phyloP scores from a whole-genome alignment of 345 rosid genomes.

The Psidium guajava region DNA sequence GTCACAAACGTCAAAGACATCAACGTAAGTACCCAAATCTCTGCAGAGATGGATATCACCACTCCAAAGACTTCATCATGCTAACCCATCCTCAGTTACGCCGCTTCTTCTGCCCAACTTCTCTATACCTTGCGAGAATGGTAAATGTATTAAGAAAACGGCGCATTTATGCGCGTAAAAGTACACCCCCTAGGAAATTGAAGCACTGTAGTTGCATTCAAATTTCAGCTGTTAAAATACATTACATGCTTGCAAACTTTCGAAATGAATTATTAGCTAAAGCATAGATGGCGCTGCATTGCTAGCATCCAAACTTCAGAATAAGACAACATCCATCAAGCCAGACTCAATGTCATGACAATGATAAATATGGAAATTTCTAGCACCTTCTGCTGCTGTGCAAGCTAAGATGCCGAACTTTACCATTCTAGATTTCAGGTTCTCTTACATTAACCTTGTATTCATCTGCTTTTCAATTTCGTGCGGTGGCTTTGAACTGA shows the following conservation, averaged over 20 bases:
- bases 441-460: neutral
- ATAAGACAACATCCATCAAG: neutral
- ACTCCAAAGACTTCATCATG: neutral
- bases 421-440: neutral
- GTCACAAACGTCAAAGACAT: neutral
- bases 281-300: neutral
- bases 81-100: conserved; percentile 16
- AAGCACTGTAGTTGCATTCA: neutral
- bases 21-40: neutral
- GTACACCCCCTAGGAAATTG: neutral
- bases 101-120: conserved; percentile 6
- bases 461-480: neutral
- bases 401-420: neutral
- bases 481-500: neutral
- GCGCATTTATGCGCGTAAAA: neutral
- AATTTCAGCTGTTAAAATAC: neutral
- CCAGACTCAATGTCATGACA: neutral
- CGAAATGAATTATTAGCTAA: neutral
- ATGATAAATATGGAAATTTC: neutral
- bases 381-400: neutral
- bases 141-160: neutral
- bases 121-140: conserved; percentile 42
- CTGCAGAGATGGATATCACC: neutral
- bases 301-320: neutral
- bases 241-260: neutral